A percentile compares a stretch with the other conserved stretches of the same genome.
Evolutionary conservation across 805 yeast species (phyloP).

Genomic region (Yamadazyma nakazawae): DNA sequence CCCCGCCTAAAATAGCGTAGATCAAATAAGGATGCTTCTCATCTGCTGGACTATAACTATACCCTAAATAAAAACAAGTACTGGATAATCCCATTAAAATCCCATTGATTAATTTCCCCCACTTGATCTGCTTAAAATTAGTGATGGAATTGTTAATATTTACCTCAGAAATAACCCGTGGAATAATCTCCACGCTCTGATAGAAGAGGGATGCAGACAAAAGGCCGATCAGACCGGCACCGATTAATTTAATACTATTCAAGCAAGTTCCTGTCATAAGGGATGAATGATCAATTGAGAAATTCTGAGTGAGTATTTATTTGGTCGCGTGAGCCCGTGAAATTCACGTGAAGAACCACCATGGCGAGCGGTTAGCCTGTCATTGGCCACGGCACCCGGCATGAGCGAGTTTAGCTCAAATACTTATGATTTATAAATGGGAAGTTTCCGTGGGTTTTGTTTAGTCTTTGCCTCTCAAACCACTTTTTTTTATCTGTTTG

Average conservation of each 20-base stretch:
- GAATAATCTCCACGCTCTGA: slow-evolving; percentile 32
- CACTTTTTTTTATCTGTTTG: too few relatives aligned
- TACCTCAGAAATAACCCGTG: slow-evolving; percentile 25
- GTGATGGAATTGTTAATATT: slow-evolving; percentile 9
- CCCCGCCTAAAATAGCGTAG: slow-evolving; percentile 58
- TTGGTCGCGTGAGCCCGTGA: neutral
- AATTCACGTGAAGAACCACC: slow-evolving; percentile 5
- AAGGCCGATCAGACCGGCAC: slow-evolving; percentile 66
- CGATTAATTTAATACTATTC: slow-evolving; percentile 54
- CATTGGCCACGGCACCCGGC: too few relatives aligned
- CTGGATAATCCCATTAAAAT: slow-evolving; percentile 49
- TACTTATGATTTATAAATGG: too few relatives aligned
- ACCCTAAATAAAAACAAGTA: slow-evolving; percentile 53
- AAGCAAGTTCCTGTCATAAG: slow-evolving; percentile 33
- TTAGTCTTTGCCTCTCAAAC: too few relatives aligned
- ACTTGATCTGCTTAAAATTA: slow-evolving; percentile 22
- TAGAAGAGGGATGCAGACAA: slow-evolving; percentile 51
- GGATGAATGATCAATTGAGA: slow-evolving; percentile 10
- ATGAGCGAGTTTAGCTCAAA: too few relatives aligned
- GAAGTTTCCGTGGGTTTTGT: too few relatives aligned
- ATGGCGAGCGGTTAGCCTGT: too few relatives aligned
- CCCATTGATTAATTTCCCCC: slow-evolving; percentile 21
- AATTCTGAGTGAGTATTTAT: too few relatives aligned
- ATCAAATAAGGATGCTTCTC: slow-evolving; percentile 73
- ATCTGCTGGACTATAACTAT: slow-evolving; percentile 48